These are phyloP conservation scores for Mollisiaceae sp. DNA, from an alignment of 2,329 filamentous ascomycete genomes.

Conservation along the genomic window DNA sequence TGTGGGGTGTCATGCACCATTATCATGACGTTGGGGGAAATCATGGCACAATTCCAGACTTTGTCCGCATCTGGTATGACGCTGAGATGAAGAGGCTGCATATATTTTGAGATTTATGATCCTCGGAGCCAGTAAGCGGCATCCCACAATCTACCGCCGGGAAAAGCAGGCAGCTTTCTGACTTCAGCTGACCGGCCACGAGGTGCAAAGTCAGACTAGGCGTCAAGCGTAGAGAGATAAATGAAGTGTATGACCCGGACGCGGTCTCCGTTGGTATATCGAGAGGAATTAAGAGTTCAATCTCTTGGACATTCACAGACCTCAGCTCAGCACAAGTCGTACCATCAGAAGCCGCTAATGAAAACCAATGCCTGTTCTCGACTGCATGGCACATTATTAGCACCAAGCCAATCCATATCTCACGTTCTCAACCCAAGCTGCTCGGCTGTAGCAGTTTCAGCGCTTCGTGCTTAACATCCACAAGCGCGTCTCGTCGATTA, in stretches of 20 bases:
- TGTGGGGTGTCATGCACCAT: slow-evolving; percentile 7
- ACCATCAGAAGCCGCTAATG: neutral
- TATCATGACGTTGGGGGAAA: neutral
- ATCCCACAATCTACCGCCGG: slow-evolving; percentile 13
- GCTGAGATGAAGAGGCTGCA: slow-evolving; percentile 14
- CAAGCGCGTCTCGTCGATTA: slow-evolving; percentile 3
- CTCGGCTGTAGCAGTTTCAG: neutral
- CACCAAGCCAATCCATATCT: neutral
- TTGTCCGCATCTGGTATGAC: slow-evolving; percentile 12
- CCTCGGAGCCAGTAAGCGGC: slow-evolving; percentile 10
- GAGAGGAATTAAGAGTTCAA: neutral
- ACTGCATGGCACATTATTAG: neutral
- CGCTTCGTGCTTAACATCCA: slow-evolving; percentile 2
- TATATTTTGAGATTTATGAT: slow-evolving; percentile 14
- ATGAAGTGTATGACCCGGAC: slow-evolving; percentile 6
- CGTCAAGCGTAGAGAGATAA: neutral
- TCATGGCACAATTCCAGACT: neutral
- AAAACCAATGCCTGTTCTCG: neutral
- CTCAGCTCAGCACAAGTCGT: neutral
- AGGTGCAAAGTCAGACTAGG: slow-evolving; percentile 5
- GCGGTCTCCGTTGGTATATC: neutral
- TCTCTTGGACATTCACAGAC: neutral
- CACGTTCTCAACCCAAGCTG: too few species aligned
- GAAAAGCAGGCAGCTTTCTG: slow-evolving; percentile 11
- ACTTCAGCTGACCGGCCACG: slow-evolving; percentile 13